Evolutionary conservation across 148 eudicot genomes (phyloP), one percentile per base, ranked within the genome.

Genomic region (Mesembryanthemum crystallinum): DNA sequence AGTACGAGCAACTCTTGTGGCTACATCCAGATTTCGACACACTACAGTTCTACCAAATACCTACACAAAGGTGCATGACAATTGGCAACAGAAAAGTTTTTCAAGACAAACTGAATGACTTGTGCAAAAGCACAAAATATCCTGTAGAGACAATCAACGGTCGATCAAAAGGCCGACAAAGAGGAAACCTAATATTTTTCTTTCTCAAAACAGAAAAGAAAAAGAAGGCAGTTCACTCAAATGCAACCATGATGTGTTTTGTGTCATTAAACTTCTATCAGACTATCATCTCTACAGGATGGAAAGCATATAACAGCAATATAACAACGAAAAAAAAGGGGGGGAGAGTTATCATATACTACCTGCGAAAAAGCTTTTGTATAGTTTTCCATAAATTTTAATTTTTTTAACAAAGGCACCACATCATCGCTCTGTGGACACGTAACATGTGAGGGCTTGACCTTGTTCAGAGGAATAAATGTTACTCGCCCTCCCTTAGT

Each of bases 391-490:
- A 77, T 67, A 82, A 86, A 92, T 54, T 85, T 85, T 57, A 96
- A 76, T 78, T 88, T 91, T 82, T 84, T 92, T 64, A 96, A 73
- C 79, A 96, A 83, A 33, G 99, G 97, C 74, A 89, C 83, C 79
- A 89, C 97, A 83, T 92, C 97, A 76, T 88, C 78, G 77, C 80
- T 86, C 76, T 88, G 87, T 63, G 98, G 99, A 86, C 87, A 92
- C 25, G 73, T 74, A 79, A 91, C 86, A 51, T 79, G 84, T 18
- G 97, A 91, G 54, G 92, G 89, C 85, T 78, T 91, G 77, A 96
- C 99, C 89, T 92, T 89, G 87, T 96, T 96, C 77, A 96, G 83
- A 28, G 99, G 99, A 80, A 96, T 91, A 82, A 96, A 92, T 64
- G 99, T 96, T 77, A 92, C 97, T 49, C 98, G 89, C 14, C 99